Conservation (phyloP, 306 rosid genomes). For the Benincasa hispida region DNA sequence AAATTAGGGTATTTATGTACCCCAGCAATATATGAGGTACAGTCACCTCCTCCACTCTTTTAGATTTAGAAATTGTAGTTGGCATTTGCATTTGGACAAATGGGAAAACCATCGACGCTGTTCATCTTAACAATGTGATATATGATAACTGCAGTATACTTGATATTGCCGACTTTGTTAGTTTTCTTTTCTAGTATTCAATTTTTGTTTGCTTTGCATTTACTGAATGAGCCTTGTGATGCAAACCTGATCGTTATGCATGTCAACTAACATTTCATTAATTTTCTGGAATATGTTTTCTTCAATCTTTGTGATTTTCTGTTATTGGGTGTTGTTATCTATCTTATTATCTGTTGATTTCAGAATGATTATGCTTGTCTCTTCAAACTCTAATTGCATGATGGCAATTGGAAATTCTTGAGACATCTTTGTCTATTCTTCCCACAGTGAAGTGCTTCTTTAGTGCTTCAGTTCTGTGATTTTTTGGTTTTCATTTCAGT, state of each 20-base stretch:
- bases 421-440: neutral
- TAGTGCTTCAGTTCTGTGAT: neutral
- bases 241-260: neutral
- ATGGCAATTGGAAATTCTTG: neutral
- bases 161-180: neutral
- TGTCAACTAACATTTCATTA: neutral
- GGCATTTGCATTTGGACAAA: neutral
- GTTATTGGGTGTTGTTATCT: neutral
- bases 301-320: neutral
- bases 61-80: neutral
- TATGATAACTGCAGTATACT: neutral
- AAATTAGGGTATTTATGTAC: conserved; percentile 70
- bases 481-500: neutral
- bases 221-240: neutral
- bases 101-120: neutral
- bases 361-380: neutral
- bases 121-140: neutral
- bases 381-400: neutral
- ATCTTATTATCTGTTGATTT: neutral
- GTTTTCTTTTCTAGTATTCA: neutral
- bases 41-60: neutral
- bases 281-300: neutral
- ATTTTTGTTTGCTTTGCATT: neutral
- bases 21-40: conserved; percentile 73
- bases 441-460: neutral